A percentile compares a stretch with the other conserved stretches of the same genome.
Conservation (phyloP, 192 early-diverging fungal species). For the Rhizophagus sp. region DNA sequence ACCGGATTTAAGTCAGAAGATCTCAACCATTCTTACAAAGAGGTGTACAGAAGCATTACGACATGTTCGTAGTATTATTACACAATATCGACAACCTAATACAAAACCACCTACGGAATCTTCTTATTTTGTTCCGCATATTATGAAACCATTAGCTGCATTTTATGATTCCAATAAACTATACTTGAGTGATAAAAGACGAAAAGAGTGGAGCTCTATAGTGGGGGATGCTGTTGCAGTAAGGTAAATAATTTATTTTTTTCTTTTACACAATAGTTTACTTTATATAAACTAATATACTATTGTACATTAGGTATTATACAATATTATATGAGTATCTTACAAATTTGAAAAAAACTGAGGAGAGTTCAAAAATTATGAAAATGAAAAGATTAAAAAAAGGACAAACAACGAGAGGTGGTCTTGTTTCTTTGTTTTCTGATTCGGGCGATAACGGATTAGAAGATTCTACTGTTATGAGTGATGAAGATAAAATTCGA, state of each 20-base stretch:
- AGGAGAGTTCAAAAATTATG: conserved; percentile 36
- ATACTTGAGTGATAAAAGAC: conserved; percentile 32
- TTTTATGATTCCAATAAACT: conserved; percentile 38
- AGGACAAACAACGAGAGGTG: conserved; percentile 17
- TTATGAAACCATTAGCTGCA: conserved; percentile 44
- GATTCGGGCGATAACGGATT: background rate
- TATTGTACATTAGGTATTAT: conserved; percentile 36
- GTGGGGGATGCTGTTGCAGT: conserved; percentile 47
- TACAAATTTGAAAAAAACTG: conserved; percentile 42
- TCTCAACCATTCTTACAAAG: conserved; percentile 44
- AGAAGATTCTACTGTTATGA: conserved; percentile 38
- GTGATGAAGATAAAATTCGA: conserved; percentile 59
- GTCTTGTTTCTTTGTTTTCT: conserved; percentile 8
- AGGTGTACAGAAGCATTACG: conserved; percentile 49
- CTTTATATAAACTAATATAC: background rate
- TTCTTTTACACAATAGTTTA: background rate
- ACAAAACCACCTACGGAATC: conserved; percentile 46
- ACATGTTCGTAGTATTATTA: conserved; percentile 41
- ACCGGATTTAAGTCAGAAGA: conserved; percentile 40
- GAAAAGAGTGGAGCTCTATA: conserved; percentile 31
- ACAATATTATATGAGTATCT: conserved; percentile 38
- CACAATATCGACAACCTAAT: conserved; percentile 46
- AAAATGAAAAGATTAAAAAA: conserved; percentile 47
- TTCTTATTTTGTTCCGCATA: conserved; percentile 51
- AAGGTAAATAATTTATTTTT: conserved; percentile 30